Evolutionary conservation across 2,329 filamentous ascomycete genomes (phyloP).

Genomic region (Alternaria atra): DNA sequence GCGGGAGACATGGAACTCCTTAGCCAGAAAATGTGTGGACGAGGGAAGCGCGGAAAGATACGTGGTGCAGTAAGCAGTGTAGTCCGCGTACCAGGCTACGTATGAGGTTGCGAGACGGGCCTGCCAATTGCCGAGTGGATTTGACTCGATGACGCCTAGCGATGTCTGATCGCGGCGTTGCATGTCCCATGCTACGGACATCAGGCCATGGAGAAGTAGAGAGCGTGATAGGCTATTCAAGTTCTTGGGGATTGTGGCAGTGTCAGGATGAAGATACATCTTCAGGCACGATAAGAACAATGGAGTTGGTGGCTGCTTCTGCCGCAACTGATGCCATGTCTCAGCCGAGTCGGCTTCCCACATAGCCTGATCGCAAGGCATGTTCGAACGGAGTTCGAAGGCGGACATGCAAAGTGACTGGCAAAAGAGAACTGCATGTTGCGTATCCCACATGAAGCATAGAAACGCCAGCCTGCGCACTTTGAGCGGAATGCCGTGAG

Average conservation of each 20-base stretch:
- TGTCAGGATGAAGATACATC: conserved; percentile 62
- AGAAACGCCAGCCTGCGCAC: conserved; percentile 60
- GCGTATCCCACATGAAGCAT: conserved; percentile 73
- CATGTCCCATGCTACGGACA: conserved; percentile 71
- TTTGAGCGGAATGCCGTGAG: background rate
- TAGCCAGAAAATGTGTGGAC: conserved; percentile 42
- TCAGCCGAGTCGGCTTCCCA: conserved; percentile 67
- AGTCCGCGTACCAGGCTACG: conserved; percentile 67
- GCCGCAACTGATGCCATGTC: conserved; percentile 59
- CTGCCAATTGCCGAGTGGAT: conserved; percentile 60
- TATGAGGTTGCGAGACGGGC: conserved; percentile 63
- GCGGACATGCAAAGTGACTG: conserved; percentile 73
- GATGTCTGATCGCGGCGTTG: conserved; percentile 69
- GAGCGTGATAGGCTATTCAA: conserved; percentile 64
- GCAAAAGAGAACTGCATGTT: conserved; percentile 71
- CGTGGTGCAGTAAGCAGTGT: conserved; percentile 60
- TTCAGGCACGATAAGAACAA: conserved; percentile 65
- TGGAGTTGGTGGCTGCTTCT: conserved; percentile 49
- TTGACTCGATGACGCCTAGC: conserved; percentile 52
- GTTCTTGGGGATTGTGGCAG: conserved; percentile 39
- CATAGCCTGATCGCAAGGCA: conserved; percentile 63
- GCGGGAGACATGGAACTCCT: conserved; percentile 59
- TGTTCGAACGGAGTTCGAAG: conserved; percentile 66
- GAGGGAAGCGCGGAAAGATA: conserved; percentile 37
- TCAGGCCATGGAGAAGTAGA: conserved; percentile 67